Base-by-base conservation (phyloP, 228 moss, liverwort and hornwort species). In the Sphagnum magellanicum region DNA sequence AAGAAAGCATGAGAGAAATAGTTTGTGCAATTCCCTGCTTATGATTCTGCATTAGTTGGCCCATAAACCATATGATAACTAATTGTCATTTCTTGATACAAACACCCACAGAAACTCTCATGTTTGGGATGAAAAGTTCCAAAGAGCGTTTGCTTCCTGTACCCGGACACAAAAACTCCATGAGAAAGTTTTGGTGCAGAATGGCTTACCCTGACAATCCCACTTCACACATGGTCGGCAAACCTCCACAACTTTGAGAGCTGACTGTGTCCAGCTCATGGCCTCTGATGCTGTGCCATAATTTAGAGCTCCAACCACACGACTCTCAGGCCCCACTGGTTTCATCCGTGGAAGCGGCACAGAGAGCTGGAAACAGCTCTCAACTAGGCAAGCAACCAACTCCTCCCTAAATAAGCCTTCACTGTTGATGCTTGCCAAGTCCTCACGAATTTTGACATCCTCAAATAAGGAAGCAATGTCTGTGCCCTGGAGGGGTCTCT, bases 331-430 rank as follows among this genome's bases (percentile, higher is more conserved):
- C 12, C 79, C 83, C 53, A 77, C 77, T 47, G 86, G 73, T 73
- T 92, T 90, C 32, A 81, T 70, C 60, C 90, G 93, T 48, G 94
- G 94, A 51, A 94, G 76, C 68, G 98, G 98, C 49, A 94, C 87
- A 60, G 98, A 98, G n/a, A 98, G 90, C 72, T 94, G 98, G 73
- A 98, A 94, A 80, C 98, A 98, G 74, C 94, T 98, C 77, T 98
- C 98, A 46, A 98, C 98, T 60, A 98, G 81, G 64, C 94, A 90
- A 13, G 98, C 94, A 48, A 98, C 92, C 66, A 98, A 79, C 64
- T 98, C 98, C 83, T 98, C 98, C 72, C 98, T 88, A 74, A 98
- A 93, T 63, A 92, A 70, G 72, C 92, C 81, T 60, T 84, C 73
- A 59, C 90, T 91, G 55, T 70, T 81, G 47, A 80, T 52, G 78